These are phyloP conservation scores for Trichocladium antarcticum DNA, from an alignment of 495 filamentous ascomycete species.

Conservation along the genomic window DNA sequence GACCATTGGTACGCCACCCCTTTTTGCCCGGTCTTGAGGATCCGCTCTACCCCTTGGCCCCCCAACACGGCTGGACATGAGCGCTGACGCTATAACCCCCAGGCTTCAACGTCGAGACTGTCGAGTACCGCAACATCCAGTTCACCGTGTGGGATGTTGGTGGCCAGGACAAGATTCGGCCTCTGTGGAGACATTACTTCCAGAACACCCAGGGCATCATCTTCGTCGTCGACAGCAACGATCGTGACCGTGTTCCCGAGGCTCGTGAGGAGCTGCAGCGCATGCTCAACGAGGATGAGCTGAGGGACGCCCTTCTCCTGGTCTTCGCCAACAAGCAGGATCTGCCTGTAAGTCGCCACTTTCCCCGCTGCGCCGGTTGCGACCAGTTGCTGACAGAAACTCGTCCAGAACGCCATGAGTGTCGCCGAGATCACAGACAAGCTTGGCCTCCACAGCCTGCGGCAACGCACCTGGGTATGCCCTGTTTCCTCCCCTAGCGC, in stretches of 20 bases:
- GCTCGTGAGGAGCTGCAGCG: constrained; percentile 98
- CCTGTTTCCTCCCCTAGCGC: background rate
- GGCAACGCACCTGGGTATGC: constrained; percentile 94
- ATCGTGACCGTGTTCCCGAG: constrained; percentile 98
- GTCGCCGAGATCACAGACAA: constrained; percentile 99
- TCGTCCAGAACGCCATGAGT: constrained; percentile 88
- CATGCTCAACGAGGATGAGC: constrained; percentile 99
- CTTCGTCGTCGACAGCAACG: constrained; percentile 99
- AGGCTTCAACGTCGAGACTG: constrained; percentile 99
- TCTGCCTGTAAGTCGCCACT: constrained; percentile 67
- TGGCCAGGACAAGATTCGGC: constrained; percentile 99
- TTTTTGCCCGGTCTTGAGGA: too few species aligned
- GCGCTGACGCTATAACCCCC: constrained; percentile 22
- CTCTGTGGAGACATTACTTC: constrained; percentile 99
- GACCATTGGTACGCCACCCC: constrained; percentile 77
- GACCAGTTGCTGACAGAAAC: background rate
- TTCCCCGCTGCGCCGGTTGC: background rate
- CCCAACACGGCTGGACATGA: background rate
- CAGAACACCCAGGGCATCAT: constrained; percentile 99
- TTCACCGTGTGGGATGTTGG: constrained; percentile 99
- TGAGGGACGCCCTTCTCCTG: constrained; percentile 90
- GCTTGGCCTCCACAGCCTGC: constrained; percentile 96
- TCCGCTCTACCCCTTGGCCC: too few species aligned
- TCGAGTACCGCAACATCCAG: constrained; percentile 99
- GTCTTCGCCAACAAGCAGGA: constrained; percentile 99